A percentile compares a stretch with the other conserved stretches of the same genome.
Evolutionary conservation across 768 basidiomycete species (phyloP).

Genomic region (Panaeolus cyanescens): DNA sequence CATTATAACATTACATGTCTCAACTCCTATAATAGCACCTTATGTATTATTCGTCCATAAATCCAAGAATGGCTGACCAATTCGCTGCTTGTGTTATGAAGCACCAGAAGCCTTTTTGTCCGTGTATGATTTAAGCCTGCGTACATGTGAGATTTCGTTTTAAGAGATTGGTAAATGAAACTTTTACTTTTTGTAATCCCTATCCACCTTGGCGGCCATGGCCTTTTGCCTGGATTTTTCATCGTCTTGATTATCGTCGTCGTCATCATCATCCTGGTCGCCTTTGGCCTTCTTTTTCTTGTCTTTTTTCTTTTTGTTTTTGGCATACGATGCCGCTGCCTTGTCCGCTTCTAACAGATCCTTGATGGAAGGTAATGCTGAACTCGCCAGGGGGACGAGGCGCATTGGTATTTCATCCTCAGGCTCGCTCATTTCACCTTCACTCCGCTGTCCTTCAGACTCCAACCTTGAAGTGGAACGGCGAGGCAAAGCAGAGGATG

Average conservation of each 20-base stretch:
- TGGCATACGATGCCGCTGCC: constrained; percentile 62
- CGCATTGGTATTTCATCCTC: constrained; percentile 50
- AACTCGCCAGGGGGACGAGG: constrained; percentile 77
- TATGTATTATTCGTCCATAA: too few species aligned
- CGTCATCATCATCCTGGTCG: constrained; percentile 34
- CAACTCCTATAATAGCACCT: constrained; percentile 10
- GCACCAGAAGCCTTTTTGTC: constrained; percentile 35
- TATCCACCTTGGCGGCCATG: constrained; percentile 27
- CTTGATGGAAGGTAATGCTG: constrained; percentile 78
- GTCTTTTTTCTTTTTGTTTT: constrained; percentile 74
- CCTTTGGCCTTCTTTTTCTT: constrained; percentile 52
- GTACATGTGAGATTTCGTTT: background rate
- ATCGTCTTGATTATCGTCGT: constrained; percentile 37
- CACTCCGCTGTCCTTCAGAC: constrained; percentile 20
- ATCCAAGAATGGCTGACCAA: background rate
- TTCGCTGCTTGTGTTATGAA: background rate
- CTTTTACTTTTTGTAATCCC: constrained; percentile 63
- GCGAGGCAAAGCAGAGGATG: background rate
- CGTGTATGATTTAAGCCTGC: constrained; percentile 44
- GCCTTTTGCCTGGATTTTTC: constrained; percentile 39
- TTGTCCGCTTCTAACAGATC: constrained; percentile 81
- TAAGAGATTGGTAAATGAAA: constrained; percentile 15
- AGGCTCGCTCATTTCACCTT: constrained; percentile 38
- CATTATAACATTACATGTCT: background rate
- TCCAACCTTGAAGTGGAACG: constrained; percentile 10